Evolutionary conservation across 768 basidiomycete species (phyloP), one percentile per base, ranked within the genome.

Genomic region (Serendipita vermifera): DNA sequence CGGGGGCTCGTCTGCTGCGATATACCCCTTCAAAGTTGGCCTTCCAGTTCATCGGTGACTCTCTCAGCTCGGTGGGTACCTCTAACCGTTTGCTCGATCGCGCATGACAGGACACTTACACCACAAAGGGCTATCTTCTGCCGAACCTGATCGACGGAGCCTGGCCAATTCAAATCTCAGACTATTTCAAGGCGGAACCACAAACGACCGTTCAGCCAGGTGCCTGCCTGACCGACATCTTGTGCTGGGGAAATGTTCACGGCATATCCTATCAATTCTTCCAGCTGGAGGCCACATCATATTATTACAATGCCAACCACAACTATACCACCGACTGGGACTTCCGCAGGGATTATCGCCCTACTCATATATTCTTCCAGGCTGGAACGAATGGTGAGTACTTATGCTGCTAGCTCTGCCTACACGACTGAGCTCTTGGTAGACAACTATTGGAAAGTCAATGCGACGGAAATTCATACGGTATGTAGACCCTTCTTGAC

Each of bases 271-370:
- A 40, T 13, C 54, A 55, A 41, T 57, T 57, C 55, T 57, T 57
- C 29, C 27, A 46, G 20, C 79, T 77, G 1, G 78, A 80, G 63
- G 77, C 80, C 59, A 77, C 75, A 1, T 76, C 77, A 0, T 80
- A 70, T 59, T 76, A 70, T 61, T 75, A 75, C 62, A 76, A 73
- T 0, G 66, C 69, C 14, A 75, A 79, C 61, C 79, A 81, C 66
- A 80, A 80, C 63, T 80, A 69, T 65, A 80, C 77, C 3, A 80
- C 79, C 1, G 73, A 76, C 2, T 81, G 78, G 78, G 62, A 80
- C 59, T 80, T 82, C 61, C 58, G 63, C 3, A 67, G 70, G 2
- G 78, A 82, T 58, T 60, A 64, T 2, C 76, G 77, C 5, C 65
- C 77, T 3, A 78, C 77, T 2, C 77, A 79, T 57, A 62, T 80